A percentile compares a stretch with the other conserved stretches of the same genome.
Evolutionary conservation across 768 basidiomycete species (phyloP).

Genomic region (Gelatoporia subvermispora): DNA sequence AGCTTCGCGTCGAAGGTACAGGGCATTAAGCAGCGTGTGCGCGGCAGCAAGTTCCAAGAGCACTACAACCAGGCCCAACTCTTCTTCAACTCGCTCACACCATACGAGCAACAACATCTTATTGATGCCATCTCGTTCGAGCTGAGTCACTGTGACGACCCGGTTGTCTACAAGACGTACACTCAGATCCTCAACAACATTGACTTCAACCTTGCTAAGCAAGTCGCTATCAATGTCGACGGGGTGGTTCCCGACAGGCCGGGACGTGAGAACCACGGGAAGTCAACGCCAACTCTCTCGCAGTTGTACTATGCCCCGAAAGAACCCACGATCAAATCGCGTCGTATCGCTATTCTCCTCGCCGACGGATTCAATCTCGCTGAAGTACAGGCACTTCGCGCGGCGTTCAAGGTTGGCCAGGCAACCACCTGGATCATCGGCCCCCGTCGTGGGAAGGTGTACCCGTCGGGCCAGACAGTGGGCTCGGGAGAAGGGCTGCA

Average conservation of each 20-base stretch:
- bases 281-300: conserved; percentile 50
- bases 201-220: conserved; percentile 65
- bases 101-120: conserved; percentile 69
- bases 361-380: conserved; percentile 67
- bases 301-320: conserved; percentile 53
- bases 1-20: conserved; percentile 46
- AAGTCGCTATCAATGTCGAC: conserved; percentile 63
- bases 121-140: conserved; percentile 73
- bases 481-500: conserved; percentile 29
- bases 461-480: conserved; percentile 25
- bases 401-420: conserved; percentile 44
- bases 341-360: conserved; percentile 73
- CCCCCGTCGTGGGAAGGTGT: conserved; percentile 54
- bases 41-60: conserved; percentile 74
- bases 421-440: conserved; percentile 66
- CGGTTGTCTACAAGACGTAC: conserved; percentile 62
- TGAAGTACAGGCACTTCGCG: conserved; percentile 56
- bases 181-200: conserved; percentile 67
- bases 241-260: conserved; percentile 51
- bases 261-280: conserved; percentile 51
- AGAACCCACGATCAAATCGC: conserved; percentile 52
- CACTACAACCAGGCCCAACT: conserved; percentile 72
- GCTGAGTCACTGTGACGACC: conserved; percentile 78
- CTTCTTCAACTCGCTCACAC: conserved; percentile 77
- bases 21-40: conserved; percentile 56